Percentiles rank a stretch among this genome's conserved stretches.
Conservation (phyloP, 352 stramenopile species). For the Saprolegnia parasitica region DNA sequence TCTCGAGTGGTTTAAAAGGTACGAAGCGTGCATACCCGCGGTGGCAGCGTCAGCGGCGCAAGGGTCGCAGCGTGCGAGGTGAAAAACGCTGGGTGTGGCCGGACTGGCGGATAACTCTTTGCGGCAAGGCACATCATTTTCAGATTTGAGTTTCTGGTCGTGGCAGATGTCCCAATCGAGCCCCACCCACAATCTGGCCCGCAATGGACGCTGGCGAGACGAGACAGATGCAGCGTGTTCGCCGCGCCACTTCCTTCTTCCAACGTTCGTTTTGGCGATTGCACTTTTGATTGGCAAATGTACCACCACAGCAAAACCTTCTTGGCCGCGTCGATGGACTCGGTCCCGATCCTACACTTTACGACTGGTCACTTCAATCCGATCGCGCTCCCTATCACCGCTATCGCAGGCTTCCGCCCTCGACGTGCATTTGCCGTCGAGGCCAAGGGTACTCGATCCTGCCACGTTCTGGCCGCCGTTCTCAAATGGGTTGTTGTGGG, state of each 20-base stretch:
- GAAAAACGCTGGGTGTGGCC: not conserved
- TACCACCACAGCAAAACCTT: not conserved
- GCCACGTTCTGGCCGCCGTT: not conserved
- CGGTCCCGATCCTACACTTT: not conserved
- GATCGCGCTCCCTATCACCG: constrained; percentile 1
- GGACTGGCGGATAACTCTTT: not conserved
- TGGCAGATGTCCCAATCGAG: constrained; percentile 13
- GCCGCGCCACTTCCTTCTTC: not conserved
- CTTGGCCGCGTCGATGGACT: not conserved
- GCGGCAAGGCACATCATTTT: constrained; percentile 6
- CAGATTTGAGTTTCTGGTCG: not conserved
- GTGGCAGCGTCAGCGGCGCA: not conserved
- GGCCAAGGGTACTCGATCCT: not conserved
- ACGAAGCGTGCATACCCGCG: not conserved
- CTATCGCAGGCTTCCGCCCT: no score
- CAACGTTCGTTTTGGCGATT: constrained; percentile 13
- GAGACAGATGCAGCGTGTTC: constrained; percentile 11
- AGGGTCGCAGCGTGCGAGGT: no score
- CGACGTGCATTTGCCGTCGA: not conserved
- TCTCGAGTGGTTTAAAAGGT: no score
- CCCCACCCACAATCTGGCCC: constrained; percentile 2
- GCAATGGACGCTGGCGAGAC: not conserved
- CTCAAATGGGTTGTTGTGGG: no score
- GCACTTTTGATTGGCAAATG: constrained; percentile 20
- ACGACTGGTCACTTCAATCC: constrained; percentile 15